phyloP scores from a whole-genome alignment of 2,329 filamentous ascomycete genomes.

The Ophiostoma quercus region DNA sequence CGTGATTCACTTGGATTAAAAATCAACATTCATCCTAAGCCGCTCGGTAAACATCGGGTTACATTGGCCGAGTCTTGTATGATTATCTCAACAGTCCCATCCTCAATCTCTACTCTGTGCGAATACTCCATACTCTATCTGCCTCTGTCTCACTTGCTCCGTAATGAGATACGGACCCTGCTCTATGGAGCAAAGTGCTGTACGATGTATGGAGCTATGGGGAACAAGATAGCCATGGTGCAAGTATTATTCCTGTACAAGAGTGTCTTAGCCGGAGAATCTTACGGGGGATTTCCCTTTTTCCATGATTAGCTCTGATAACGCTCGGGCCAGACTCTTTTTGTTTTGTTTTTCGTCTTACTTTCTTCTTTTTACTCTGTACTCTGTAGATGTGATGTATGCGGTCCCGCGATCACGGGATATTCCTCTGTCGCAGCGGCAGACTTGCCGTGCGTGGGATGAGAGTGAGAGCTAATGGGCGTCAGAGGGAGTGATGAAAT shows the following conservation, averaged over 20 bases:
- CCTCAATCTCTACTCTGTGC: not conserved
- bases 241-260: not conserved
- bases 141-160: constrained; percentile 4
- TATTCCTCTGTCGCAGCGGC: not conserved
- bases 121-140: not conserved
- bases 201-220: not conserved
- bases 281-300: constrained; percentile 5
- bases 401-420: constrained; percentile 1
- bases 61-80: not conserved
- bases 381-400: not conserved
- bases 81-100: not conserved
- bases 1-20: not conserved
- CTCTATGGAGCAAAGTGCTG: not conserved
- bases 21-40: not conserved
- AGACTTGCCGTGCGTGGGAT: constrained; percentile 8
- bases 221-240: not conserved
- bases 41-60: constrained; percentile 6
- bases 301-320: not conserved
- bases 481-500: not conserved
- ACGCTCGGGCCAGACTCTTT: not conserved
- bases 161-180: constrained; percentile 3
- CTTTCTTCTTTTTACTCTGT: not conserved
- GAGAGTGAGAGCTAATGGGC: not conserved
- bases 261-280: not conserved
- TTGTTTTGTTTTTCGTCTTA: not conserved